Conservation (phyloP, 108 stramenopile genomes). For the Schizochytrium sp. region DNA sequence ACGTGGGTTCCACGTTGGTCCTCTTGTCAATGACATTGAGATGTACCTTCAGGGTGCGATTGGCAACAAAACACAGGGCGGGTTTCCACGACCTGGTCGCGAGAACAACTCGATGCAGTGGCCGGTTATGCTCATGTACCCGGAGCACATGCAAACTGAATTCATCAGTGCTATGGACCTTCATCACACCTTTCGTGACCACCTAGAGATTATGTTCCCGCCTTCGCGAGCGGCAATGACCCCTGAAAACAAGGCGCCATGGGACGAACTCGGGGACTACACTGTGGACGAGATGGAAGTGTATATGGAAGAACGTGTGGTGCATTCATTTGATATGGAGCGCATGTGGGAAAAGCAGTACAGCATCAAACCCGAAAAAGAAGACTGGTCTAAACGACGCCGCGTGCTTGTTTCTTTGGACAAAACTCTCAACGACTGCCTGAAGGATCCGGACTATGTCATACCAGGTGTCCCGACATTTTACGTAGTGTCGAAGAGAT, state of each 20-base stretch:
- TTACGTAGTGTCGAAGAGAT: conserved; percentile 4
- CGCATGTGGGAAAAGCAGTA: conserved; percentile 57
- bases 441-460: conserved; percentile 37
- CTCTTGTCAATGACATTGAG: conserved; percentile 20
- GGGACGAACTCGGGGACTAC: conserved; percentile 38
- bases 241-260: conserved; percentile 26
- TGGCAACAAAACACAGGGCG: conserved; percentile 40
- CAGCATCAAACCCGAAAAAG: conserved; percentile 11
- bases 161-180: conserved; percentile 36
- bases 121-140: conserved; percentile 46
- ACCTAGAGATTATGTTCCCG: conserved; percentile 51
- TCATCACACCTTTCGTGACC: neutral
- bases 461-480: conserved; percentile 57
- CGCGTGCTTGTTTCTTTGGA: conserved; percentile 13
- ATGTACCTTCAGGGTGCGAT: conserved; percentile 50
- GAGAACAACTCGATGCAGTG: conserved; percentile 50
- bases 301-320: conserved; percentile 38
- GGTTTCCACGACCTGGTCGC: conserved; percentile 33
- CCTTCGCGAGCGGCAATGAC: conserved; percentile 15
- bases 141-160: conserved; percentile 50
- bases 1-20: conserved; percentile 9
- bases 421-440: conserved; percentile 21
- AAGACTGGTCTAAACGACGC: conserved; percentile 29
- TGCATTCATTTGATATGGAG: conserved; percentile 42
- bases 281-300: conserved; percentile 45